phyloP scores from a whole-genome alignment of 2,329 filamentous ascomycete genomes.

The Chaetomiaceae sp. region DNA sequence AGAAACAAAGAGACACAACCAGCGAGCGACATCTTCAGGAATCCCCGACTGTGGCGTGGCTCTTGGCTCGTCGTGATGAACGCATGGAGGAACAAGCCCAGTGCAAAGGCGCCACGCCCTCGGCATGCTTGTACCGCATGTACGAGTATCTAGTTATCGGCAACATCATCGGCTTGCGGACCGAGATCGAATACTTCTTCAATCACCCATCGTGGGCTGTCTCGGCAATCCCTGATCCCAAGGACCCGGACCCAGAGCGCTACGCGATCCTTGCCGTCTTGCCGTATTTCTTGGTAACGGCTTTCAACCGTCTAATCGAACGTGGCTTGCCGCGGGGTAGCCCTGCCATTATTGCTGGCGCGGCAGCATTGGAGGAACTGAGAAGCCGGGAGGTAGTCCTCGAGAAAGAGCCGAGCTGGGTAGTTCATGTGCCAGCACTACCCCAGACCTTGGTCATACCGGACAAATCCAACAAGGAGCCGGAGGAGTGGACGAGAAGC shows the following conservation, averaged over 20 bases:
- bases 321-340: slow-evolving; percentile 11
- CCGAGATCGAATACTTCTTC: slow-evolving; percentile 14
- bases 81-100: neutral
- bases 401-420: slow-evolving; percentile 11
- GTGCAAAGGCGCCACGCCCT: slow-evolving; percentile 4
- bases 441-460: slow-evolving; percentile 2
- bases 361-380: slow-evolving; percentile 4
- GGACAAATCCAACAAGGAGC: neutral
- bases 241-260: slow-evolving; percentile 10
- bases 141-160: slow-evolving; percentile 11
- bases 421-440: slow-evolving; percentile 4
- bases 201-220: slow-evolving; percentile 15
- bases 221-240: slow-evolving; percentile 13
- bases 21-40: neutral
- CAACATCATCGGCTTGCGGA: slow-evolving; percentile 11
- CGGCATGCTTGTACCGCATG: slow-evolving; percentile 15
- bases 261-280: slow-evolving; percentile 16
- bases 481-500: neutral
- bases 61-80: slow-evolving; percentile 7
- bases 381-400: slow-evolving; percentile 3
- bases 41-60: slow-evolving; percentile 4
- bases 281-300: slow-evolving; percentile 5
- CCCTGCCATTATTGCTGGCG: slow-evolving; percentile 8
- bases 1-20: neutral
- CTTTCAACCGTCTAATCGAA: slow-evolving; percentile 13